Percentiles rank a stretch among this genome's conserved stretches.
phyloP scores from a whole-genome alignment of 2,329 filamentous ascomycete genomes.

The Paraphaeosphaeria sporulosa region DNA sequence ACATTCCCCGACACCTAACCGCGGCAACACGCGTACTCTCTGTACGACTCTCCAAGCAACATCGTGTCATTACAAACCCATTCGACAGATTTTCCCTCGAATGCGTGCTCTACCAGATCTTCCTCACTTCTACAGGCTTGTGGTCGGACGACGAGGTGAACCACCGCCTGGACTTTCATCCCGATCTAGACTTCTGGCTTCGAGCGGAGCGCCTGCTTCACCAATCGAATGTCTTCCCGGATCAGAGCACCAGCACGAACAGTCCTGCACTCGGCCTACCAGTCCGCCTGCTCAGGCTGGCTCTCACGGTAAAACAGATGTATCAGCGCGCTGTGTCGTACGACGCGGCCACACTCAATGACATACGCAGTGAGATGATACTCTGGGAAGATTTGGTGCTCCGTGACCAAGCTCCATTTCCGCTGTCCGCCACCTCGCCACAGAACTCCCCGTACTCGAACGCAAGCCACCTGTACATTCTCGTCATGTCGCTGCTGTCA shows the following conservation, averaged over 20 bases:
- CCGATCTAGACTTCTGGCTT: conserved; percentile 25
- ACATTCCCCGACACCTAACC: conserved; percentile 22
- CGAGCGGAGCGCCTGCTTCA: conserved; percentile 21
- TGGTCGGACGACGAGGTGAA: conserved; percentile 23
- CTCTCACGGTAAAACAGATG: too few relatives aligned
- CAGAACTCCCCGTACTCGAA: too few relatives aligned
- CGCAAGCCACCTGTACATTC: too few relatives aligned
- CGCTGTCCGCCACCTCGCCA: too few relatives aligned
- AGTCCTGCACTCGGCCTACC: conserved; percentile 27
- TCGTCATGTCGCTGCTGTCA: too few relatives aligned
- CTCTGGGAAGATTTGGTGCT: too few relatives aligned
- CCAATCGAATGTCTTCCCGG: conserved; percentile 19
- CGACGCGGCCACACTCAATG: too few relatives aligned
- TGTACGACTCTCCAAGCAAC: conserved; percentile 18
- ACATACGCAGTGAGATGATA: too few relatives aligned
- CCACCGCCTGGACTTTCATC: conserved; percentile 14
- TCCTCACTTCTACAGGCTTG: conserved; percentile 23
- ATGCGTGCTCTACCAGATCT: conserved; percentile 28
- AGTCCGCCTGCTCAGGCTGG: too few relatives aligned
- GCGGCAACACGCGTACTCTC: conserved; percentile 22
- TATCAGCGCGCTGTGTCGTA: too few relatives aligned
- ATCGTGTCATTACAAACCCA: conserved; percentile 10
- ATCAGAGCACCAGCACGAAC: conserved; percentile 19
- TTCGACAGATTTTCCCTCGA: conserved; percentile 28
- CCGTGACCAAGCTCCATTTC: too few relatives aligned